These are phyloP conservation scores for Fusarium tricinctum DNA, from an alignment of 2,329 filamentous ascomycete genomes.

Conservation along the genomic window DNA sequence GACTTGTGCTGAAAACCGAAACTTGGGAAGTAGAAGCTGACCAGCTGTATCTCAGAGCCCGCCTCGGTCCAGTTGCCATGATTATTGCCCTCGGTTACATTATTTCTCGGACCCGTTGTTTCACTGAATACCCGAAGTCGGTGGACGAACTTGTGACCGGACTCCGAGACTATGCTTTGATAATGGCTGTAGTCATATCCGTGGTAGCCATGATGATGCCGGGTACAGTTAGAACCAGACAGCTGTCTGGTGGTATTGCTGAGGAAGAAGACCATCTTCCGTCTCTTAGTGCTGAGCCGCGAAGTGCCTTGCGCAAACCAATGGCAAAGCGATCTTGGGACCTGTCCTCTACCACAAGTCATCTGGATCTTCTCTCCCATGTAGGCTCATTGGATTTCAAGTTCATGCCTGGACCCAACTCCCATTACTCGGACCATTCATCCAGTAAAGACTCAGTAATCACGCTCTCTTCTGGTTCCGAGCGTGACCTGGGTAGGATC, in stretches of 20 bases:
- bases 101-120: constrained; percentile 12
- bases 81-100: constrained; percentile 22
- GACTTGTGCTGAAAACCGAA: not conserved
- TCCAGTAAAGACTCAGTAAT: constrained; percentile 23
- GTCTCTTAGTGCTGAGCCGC: not conserved
- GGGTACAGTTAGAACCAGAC: not conserved
- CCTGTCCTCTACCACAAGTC: constrained; percentile 13
- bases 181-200: constrained; percentile 20
- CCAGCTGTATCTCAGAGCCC: constrained; percentile 28
- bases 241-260: constrained; percentile 4
- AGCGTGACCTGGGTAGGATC: constrained; percentile 11
- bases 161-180: constrained; percentile 23
- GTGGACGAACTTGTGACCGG: constrained; percentile 21
- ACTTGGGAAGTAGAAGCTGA: constrained; percentile 31
- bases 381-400: constrained; percentile 23
- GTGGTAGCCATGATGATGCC: constrained; percentile 24
- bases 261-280: constrained; percentile 18
- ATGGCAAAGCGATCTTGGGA: constrained; percentile 17
- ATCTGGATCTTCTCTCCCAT: constrained; percentile 12
- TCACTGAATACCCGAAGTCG: constrained; percentile 2
- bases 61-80: constrained; percentile 28
- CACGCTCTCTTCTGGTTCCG: constrained; percentile 20
- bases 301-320: constrained; percentile 1
- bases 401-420: constrained; percentile 32
- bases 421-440: constrained; percentile 14